phyloP scores from a whole-genome alignment of 768 basidiomycete genomes.

The Tylopilus vinaceipallidus region DNA sequence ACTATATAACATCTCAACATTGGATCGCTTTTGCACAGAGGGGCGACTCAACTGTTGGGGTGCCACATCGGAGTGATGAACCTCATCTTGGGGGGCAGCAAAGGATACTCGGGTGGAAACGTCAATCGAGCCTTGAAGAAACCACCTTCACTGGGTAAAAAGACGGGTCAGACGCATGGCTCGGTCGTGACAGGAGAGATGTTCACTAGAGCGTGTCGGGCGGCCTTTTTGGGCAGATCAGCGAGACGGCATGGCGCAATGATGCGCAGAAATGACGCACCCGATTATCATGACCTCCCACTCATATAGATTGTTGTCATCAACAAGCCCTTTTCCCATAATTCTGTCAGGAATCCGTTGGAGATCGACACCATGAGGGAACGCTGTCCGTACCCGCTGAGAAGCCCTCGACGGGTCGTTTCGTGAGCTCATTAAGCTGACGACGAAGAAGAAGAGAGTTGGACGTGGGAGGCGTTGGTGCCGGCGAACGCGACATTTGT shows the following conservation, averaged over 20 bases:
- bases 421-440: conserved; percentile 83
- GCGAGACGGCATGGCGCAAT: conserved; percentile 8
- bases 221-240: conserved; percentile 53
- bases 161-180: conserved; percentile 1
- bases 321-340: conserved; percentile 71
- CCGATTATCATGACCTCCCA: conserved; percentile 97
- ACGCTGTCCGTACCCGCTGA: conserved; percentile 68
- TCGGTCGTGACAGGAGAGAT: neutral
- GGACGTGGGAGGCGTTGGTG: conserved; percentile 33
- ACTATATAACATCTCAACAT: conserved; percentile 46
- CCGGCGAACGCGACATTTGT: conserved; percentile 25
- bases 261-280: conserved; percentile 43
- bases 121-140: conserved; percentile 89
- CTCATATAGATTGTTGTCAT: conserved; percentile 92
- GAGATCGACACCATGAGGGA: conserved; percentile 28
- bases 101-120: conserved; percentile 89
- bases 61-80: conserved; percentile 97
- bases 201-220: conserved; percentile 89
- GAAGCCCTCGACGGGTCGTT: conserved; percentile 94
- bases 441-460: conserved; percentile 66
- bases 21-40: neutral
- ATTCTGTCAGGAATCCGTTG: conserved; percentile 34
- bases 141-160: conserved; percentile 78
- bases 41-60: conserved; percentile 77
- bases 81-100: conserved; percentile 92